A percentile compares a stretch with the other conserved stretches of the same genome.
Conservation (phyloP, 805 yeast species). For the Starmerella bombi region DNA sequence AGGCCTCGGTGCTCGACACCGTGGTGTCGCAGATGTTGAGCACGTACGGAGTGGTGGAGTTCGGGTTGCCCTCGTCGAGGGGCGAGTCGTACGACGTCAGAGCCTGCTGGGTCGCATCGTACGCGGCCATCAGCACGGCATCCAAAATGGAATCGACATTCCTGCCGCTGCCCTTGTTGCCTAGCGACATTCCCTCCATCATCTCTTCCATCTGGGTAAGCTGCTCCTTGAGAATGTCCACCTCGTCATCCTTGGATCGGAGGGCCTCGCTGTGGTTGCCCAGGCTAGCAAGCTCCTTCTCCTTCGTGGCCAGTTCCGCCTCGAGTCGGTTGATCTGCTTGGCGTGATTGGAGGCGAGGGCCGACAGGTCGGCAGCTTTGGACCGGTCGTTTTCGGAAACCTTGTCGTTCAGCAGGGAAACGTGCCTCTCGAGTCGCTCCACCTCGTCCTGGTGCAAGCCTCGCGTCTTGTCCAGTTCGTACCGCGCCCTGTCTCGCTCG, state of each 20-base stretch:
- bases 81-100: constrained; percentile 60
- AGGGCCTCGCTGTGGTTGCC: constrained; percentile 29
- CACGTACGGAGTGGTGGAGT: constrained; percentile 56
- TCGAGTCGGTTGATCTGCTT: constrained; percentile 18
- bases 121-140: constrained; percentile 54
- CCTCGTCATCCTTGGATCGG: constrained; percentile 59
- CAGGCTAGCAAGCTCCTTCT: constrained; percentile 24
- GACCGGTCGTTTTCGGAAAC: constrained; percentile 47
- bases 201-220: constrained; percentile 49
- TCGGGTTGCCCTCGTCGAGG: constrained; percentile 64
- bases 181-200: constrained; percentile 35
- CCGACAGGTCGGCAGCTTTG: constrained; percentile 50
- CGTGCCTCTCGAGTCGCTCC: constrained; percentile 50
- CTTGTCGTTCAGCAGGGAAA: constrained; percentile 46
- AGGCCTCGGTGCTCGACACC: constrained; percentile 60
- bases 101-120: constrained; percentile 60
- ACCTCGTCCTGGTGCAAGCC: constrained; percentile 53
- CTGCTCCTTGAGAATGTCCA: constrained; percentile 66
- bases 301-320: constrained; percentile 20
- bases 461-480: constrained; percentile 59
- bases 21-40: constrained; percentile 58
- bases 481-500: constrained; percentile 77
- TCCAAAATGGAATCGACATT: constrained; percentile 40
- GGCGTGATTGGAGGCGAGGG: constrained; percentile 25
- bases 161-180: too few species aligned